Evolutionary conservation across 192 early-diverging fungal genomes (phyloP), one percentile per base, ranked within the genome.

Genomic region (Mortierella antarctica): DNA sequence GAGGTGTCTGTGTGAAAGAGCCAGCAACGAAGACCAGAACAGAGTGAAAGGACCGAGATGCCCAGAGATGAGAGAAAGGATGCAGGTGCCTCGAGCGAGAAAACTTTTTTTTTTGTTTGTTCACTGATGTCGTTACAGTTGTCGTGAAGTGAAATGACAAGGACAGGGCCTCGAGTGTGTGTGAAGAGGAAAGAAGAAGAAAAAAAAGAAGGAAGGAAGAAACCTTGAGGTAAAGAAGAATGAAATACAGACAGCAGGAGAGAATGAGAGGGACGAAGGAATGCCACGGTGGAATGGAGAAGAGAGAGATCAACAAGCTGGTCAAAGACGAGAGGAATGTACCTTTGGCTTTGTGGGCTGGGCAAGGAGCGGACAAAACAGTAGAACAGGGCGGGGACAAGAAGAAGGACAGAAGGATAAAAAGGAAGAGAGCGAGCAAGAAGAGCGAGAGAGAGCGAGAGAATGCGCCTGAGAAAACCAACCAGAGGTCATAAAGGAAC

Each of bases 191-290:
- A 53, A 46, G 44, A 64, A 18, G 48, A 50, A 52, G 62, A 14
- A 65, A 53, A 12, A 45, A 53, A 45, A 40, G n/a, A 71, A 62
- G 49, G 42, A 61, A 51, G 58, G 41, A 20, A 44, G 46, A 44
- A 52, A 54, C 31, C 31, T 31, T 31, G n/a, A 53, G 52, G n/a
- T n/a, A n/a, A 39, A 21, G 12, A 55, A 49, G 52, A 48, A 56
- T 9, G 13, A 15, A 46, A 55, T 58, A 21, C 18, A 15, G 57
- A 42, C 58, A 20, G n/a, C 17, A 69, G 8, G 42, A 13, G 13
- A 49, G 10, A 50, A 41, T 23, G n/a, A 20, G 18, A 56, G 42
- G 12, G 61, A 31, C 31, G 31, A 31, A 31, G 31, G 31, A 31
- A 31, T 31, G 31, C 31, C 31, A 31, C 31, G 31, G 31, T 31